Conservation (phyloP, 1,139 yeast genomes). For the Kurtzmaniella quercitrusa region DNA sequence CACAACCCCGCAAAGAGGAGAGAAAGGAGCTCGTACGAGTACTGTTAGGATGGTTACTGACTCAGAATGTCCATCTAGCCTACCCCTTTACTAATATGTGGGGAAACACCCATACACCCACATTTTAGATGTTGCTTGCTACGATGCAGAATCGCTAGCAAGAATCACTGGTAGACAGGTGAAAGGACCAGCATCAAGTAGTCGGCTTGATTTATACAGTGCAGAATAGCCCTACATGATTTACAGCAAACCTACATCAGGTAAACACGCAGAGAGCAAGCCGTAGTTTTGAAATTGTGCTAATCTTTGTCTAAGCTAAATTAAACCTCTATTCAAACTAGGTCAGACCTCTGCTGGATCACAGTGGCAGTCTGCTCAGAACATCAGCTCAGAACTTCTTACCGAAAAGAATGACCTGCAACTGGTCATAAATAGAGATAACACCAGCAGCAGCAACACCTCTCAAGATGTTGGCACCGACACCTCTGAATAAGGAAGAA, state of each 20-base stretch:
- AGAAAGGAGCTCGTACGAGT: no score
- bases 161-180: no score
- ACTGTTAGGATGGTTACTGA: no score
- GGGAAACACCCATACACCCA: neutral
- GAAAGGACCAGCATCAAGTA: no score
- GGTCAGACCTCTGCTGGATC: no score
- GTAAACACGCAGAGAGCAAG: neutral
- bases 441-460: slow-evolving; percentile 91
- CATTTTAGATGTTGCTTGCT: neutral
- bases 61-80: no score
- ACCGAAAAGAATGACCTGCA: slow-evolving; percentile 70
- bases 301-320: no score
- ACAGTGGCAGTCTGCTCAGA: no score
- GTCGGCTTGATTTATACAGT: no score
- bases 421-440: slow-evolving; percentile 73
- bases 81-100: neutral
- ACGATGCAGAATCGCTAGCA: neutral
- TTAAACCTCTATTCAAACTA: no score
- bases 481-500: slow-evolving; percentile 73
- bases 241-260: neutral
- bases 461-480: slow-evolving; percentile 84
- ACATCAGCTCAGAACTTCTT: slow-evolving; percentile 55
- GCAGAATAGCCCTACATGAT: neutral
- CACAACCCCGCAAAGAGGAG: neutral
- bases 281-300: no score